A percentile compares a stretch with the other conserved stretches of the same genome.
These are phyloP conservation scores for Aegilops speltoides DNA, from an alignment of 176 grass and related monocot species.

Conservation along the genomic window DNA sequence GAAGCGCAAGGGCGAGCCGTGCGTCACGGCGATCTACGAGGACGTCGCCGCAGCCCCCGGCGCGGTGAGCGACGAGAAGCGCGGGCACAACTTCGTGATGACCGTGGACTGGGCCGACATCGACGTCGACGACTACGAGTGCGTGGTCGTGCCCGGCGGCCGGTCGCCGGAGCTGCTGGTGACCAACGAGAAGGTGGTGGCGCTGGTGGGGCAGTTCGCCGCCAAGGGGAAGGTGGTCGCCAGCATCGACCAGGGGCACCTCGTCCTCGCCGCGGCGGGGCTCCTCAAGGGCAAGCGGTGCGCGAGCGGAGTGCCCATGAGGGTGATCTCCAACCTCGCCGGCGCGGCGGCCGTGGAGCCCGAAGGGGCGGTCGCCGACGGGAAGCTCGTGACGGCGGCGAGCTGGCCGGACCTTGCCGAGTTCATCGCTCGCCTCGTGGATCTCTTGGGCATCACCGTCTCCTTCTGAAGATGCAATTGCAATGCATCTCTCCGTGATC, in stretches of 20 bases:
- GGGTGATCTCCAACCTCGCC: constrained; percentile 15
- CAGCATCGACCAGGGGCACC: constrained; percentile 40
- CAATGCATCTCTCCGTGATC: background rate
- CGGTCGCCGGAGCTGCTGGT: constrained; percentile 37
- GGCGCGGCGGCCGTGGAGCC: background rate
- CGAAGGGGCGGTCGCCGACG: background rate
- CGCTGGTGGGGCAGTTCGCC: constrained; percentile 21
- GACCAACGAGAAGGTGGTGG: constrained; percentile 17
- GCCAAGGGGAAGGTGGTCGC: constrained; percentile 37
- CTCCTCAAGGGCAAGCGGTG: constrained; percentile 28
- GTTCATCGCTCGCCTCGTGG: constrained; percentile 23
- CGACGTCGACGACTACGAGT: constrained; percentile 26
- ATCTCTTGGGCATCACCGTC: constrained; percentile 23
- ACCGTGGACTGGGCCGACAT: constrained; percentile 20
- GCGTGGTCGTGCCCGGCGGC: constrained; percentile 34
- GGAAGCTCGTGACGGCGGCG: constrained; percentile 30
- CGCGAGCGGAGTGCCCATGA: constrained; percentile 20
- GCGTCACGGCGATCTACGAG: constrained; percentile 42
- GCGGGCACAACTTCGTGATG: constrained; percentile 41
- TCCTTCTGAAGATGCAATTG: background rate
- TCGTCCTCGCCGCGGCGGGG: constrained; percentile 36
- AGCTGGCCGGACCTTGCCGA: constrained; percentile 19
- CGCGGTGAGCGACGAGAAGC: constrained; percentile 20
- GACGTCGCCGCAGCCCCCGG: background rate
- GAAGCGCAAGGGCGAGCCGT: constrained; percentile 43